Evolutionary conservation across 169 alveolate species (phyloP).

Genomic region (Cytauxzoon felis): DNA sequence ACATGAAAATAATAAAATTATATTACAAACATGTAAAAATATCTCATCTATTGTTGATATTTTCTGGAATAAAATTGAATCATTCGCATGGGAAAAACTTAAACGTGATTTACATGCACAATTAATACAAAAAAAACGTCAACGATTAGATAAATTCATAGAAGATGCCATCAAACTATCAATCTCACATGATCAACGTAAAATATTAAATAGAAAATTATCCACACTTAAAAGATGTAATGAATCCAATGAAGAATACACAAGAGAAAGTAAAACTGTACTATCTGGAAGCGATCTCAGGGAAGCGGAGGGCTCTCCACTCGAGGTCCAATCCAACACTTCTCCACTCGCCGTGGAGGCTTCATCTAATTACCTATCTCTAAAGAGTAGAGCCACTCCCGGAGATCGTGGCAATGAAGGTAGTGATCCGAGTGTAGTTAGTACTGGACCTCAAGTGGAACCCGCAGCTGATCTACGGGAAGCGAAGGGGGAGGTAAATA

Average conservation of each 20-base stretch:
- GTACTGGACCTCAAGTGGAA: too few relatives aligned
- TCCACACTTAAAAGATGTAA: conserved; percentile 1
- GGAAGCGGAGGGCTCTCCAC: conserved; percentile 28
- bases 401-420: too few relatives aligned
- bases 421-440: too few relatives aligned
- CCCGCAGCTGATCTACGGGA: too few relatives aligned
- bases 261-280: conserved; percentile 18
- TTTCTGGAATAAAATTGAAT: conserved; percentile 74
- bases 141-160: conserved; percentile 68
- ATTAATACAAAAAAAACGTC: conserved; percentile 64
- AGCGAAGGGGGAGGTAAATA: too few relatives aligned
- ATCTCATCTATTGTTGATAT: conserved; percentile 59
- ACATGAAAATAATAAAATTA: conserved; percentile 53
- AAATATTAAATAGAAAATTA: conserved; percentile 1
- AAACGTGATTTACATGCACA: conserved; percentile 67
- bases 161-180: conserved; percentile 71
- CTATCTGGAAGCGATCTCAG: too few relatives aligned
- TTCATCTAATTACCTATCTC: too few relatives aligned
- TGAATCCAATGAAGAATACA: conserved; percentile 13
- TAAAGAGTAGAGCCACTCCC: too few relatives aligned
- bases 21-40: conserved; percentile 35
- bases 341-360: too few relatives aligned
- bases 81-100: conserved; percentile 73
- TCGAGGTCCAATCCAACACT: too few relatives aligned
- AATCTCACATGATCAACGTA: conserved; percentile 7